Percentiles rank a stretch among this genome's conserved stretches.
Conservation (phyloP, 768 basidiomycete genomes). For the Lepiota venenata region DNA sequence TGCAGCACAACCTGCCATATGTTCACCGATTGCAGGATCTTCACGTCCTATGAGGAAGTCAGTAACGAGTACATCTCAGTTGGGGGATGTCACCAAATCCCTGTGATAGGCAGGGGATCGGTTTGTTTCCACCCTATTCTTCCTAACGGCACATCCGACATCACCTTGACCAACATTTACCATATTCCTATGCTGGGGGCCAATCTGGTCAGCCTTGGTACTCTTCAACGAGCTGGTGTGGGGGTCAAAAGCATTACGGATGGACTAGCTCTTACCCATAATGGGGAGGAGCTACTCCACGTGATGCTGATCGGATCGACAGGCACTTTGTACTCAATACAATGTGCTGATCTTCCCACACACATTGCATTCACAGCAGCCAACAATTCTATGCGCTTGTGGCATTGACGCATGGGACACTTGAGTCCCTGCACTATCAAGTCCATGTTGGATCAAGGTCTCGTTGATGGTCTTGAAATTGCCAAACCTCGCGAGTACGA, state of each 20-base stretch:
- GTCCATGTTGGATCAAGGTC: constrained; percentile 14
- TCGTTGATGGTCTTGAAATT: constrained; percentile 24
- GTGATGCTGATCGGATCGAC: neutral
- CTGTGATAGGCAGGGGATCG: constrained; percentile 11
- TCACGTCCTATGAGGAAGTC: constrained; percentile 5
- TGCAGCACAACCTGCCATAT: constrained; percentile 14
- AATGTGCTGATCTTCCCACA: constrained; percentile 1
- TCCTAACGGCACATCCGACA: constrained; percentile 2
- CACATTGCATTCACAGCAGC: constrained; percentile 5
- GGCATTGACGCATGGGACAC: constrained; percentile 24
- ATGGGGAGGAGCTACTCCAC: constrained; percentile 1
- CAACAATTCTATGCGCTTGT: constrained; percentile 8
- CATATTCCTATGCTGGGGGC: constrained; percentile 16
- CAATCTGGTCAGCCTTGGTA: constrained; percentile 17
- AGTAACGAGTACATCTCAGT: constrained; percentile 12
- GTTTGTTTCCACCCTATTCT: constrained; percentile 8
- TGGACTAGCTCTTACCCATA: neutral
- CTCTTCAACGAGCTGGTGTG: constrained; percentile 10
- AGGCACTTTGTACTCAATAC: neutral
- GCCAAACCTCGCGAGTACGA: constrained; percentile 11
- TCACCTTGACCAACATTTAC: constrained; percentile 11
- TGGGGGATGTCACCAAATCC: constrained; percentile 12
- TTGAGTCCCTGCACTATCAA: constrained; percentile 16
- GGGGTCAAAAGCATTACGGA: neutral
- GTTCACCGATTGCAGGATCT: constrained; percentile 12